Conservation (phyloP, 1,284 basidiomycete species). For the Apiotrichum mycotoxinovorans region DNA sequence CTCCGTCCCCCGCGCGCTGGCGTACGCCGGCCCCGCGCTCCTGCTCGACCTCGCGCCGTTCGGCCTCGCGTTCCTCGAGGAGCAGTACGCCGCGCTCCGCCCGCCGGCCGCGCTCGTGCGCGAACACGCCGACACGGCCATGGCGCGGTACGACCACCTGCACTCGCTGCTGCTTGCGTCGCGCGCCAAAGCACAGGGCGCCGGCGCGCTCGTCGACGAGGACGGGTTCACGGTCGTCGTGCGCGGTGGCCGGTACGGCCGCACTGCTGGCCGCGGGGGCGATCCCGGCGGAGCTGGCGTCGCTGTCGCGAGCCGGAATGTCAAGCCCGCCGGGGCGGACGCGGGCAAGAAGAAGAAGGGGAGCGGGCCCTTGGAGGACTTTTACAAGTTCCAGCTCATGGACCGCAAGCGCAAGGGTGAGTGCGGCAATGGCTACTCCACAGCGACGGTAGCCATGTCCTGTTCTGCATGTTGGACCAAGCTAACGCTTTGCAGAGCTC, state of each 20-base stretch:
- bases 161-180: constrained; percentile 53
- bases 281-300: constrained; percentile 66
- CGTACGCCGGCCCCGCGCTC: constrained; percentile 26
- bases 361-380: constrained; percentile 58
- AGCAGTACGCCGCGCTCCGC: constrained; percentile 61
- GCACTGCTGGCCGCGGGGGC: constrained; percentile 74
- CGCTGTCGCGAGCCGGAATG: constrained; percentile 68
- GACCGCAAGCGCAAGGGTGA: constrained; percentile 79
- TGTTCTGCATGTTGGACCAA: not conserved
- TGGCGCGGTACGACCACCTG: constrained; percentile 70
- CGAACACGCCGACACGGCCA: constrained; percentile 69
- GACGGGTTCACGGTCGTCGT: constrained; percentile 89
- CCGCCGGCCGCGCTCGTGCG: constrained; percentile 68
- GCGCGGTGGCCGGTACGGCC: constrained; percentile 78
- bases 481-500: constrained; percentile 55
- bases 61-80: constrained; percentile 67
- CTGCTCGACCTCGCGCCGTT: constrained; percentile 44
- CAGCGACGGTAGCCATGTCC: too few species aligned
- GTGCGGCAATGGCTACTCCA: too few species aligned
- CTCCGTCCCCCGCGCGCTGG: constrained; percentile 64
- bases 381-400: constrained; percentile 83
- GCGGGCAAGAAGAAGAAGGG: constrained; percentile 64
- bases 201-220: constrained; percentile 72
- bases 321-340: constrained; percentile 18
- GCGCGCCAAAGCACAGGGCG: constrained; percentile 58